phyloP scores from a whole-genome alignment of 495 filamentous ascomycete genomes.

The Podospora conica region DNA sequence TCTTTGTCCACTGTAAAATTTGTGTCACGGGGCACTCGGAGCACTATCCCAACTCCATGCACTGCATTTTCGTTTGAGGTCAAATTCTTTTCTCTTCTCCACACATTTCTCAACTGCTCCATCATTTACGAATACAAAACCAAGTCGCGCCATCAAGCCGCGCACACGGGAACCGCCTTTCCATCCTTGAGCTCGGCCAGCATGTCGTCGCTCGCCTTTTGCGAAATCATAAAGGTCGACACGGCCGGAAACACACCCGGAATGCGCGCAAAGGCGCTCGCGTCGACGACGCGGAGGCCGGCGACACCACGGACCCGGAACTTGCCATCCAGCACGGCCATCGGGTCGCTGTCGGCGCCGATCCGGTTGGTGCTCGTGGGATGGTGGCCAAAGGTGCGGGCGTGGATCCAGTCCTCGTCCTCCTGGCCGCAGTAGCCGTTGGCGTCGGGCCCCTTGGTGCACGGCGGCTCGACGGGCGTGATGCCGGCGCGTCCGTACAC shows the following conservation, averaged over 20 bases:
- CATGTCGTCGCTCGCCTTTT: constrained; percentile 56
- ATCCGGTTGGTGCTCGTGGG: constrained; percentile 39
- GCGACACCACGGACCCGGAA: constrained; percentile 38
- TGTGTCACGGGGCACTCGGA: background rate
- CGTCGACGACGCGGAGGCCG: constrained; percentile 44
- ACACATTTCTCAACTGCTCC: background rate
- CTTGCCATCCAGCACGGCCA: constrained; percentile 39
- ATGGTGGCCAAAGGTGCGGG: constrained; percentile 42
- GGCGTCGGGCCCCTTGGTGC: constrained; percentile 18
- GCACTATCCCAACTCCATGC: no score
- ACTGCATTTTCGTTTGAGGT: background rate
- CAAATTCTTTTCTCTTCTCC: background rate
- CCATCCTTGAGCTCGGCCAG: constrained; percentile 31
- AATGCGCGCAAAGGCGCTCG: constrained; percentile 41
- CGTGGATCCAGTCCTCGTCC: constrained; percentile 35
- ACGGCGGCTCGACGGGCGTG: constrained; percentile 31
- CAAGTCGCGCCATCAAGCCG: background rate
- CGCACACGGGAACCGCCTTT: constrained; percentile 16
- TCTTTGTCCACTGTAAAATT: background rate
- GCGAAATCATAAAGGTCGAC: constrained; percentile 52
- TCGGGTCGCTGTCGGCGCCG: constrained; percentile 37
- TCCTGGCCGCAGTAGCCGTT: constrained; percentile 28
- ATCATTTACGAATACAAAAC: background rate
- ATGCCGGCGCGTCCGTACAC: constrained; percentile 28
- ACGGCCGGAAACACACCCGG: constrained; percentile 48